Base-by-base conservation (phyloP, 2,329 filamentous ascomycete genomes). In the Aspergillus sp. region DNA sequence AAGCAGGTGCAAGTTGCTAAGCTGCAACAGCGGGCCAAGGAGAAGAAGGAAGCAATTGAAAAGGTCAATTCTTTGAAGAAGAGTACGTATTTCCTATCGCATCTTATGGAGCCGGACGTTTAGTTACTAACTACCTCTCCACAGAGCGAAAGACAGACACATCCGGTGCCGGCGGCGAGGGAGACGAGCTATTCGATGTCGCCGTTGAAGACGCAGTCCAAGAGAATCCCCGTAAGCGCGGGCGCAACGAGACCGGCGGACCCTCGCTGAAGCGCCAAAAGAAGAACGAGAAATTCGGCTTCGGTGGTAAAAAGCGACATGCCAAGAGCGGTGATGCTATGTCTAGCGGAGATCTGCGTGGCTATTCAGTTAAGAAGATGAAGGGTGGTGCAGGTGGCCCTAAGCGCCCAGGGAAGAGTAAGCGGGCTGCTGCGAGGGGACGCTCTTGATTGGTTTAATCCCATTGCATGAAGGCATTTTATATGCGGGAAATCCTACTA, bases 1-100 rank as follows among this genome's bases (percentile, higher is more conserved):
- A 99, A 99, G 81, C 91, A 96, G 75, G 95, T 98, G 53, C 95
- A 99, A 81, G 86, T 96, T 59, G 93, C 93, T 58, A 97, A 96
- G 81, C 79, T 96, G 74, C 93, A 98, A 78, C 93, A 99, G 83
- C 83, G 95, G 48, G 87, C 90, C 50, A 96, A 96, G 83, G 88
- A 88, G 71, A 97, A 97, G 87, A 87, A 86, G 67, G 90, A 96
- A 62, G 96, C 92, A 4, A 80, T 99, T 62, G 95, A 98, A 67
- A 97, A 97, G 83, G 97, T 99, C 71, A 92, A 93, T 78, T 84
- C 85, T 26, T 80, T 99, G 68, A 99, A 99, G 86, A 86, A 93
- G 81, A 99, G 93, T 98, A 84, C 66, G 91, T 84, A 22, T 53
- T 36, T 39, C n/a, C 15, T 13, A n/a, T n/a, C 5, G 20, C 4